phyloP scores from a whole-genome alignment of 495 filamentous ascomycete genomes.

The Pseudoneurospora amorphoporcata region DNA sequence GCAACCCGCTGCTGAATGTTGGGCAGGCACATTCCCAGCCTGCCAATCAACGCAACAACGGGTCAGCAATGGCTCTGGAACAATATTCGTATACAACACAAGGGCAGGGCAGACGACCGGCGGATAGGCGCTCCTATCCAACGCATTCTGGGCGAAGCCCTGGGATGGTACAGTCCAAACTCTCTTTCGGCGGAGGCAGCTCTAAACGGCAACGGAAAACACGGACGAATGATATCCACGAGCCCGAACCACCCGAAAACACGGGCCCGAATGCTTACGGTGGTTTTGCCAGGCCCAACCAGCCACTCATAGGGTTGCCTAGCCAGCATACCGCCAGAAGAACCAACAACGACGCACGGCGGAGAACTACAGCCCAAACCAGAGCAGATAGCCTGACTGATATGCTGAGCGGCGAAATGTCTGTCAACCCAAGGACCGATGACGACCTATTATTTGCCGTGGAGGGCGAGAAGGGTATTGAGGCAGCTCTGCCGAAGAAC shows the following conservation, averaged over 20 bases:
- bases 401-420: not conserved
- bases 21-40: not conserved
- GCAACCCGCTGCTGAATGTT: not conserved
- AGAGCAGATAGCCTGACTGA: not conserved
- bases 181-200: not conserved
- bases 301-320: not conserved
- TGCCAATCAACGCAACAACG: not conserved
- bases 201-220: not conserved
- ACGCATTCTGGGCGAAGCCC: not conserved
- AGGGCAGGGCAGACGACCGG: not conserved
- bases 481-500: conserved; percentile 20
- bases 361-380: not conserved
- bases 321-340: not conserved
- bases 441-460: not conserved
- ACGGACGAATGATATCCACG: not conserved
- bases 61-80: not conserved
- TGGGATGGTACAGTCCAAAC: not conserved
- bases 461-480: not conserved
- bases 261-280: not conserved
- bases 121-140: not conserved
- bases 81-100: not conserved
- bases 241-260: not conserved
- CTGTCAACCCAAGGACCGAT: not conserved
- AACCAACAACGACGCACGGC: not conserved
- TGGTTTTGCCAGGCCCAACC: not conserved